These are phyloP conservation scores for Diaporthe sp. DNA, from an alignment of 2,329 filamentous ascomycete species.

Conservation along the genomic window DNA sequence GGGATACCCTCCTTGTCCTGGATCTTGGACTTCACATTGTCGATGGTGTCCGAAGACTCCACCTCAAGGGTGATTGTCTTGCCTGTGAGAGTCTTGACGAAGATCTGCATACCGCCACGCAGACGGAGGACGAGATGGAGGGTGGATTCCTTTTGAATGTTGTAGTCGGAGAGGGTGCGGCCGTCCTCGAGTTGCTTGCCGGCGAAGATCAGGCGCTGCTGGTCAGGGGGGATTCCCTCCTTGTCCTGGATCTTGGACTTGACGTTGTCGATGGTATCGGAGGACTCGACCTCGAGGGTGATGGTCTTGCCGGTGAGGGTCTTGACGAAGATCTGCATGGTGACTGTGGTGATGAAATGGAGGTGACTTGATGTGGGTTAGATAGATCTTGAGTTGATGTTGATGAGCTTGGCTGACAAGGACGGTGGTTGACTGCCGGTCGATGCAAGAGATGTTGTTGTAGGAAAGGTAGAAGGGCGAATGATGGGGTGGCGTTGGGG, in stretches of 20 bases:
- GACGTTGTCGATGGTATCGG: conserved; percentile 95
- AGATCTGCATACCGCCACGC: conserved; percentile 91
- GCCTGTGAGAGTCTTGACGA: conserved; percentile 88
- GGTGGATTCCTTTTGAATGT: conserved; percentile 94
- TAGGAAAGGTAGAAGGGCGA: neutral
- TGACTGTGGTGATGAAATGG: conserved; percentile 57
- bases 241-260: conserved; percentile 99
- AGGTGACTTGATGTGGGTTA: conserved; percentile 76
- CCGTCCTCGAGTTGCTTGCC: conserved; percentile 98
- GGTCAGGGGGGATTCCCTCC: conserved; percentile 95
- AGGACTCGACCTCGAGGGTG: conserved; percentile 89
- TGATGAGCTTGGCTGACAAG: neutral
- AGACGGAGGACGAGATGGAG: conserved; percentile 89
- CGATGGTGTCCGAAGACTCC: conserved; percentile 90
- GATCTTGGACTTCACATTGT: conserved; percentile 96
- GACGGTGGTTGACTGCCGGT: neutral
- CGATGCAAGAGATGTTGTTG: neutral
- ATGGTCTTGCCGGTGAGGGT: conserved; percentile 95
- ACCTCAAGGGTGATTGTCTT: conserved; percentile 97
- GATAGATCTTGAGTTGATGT: conserved; percentile 43
- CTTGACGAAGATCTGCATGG: conserved; percentile 82
- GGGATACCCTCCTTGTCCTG: conserved; percentile 95
- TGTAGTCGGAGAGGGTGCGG: conserved; percentile 91
- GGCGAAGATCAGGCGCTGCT: conserved; percentile 96
- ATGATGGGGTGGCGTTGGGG: neutral